Base-by-base conservation (phyloP, 768 basidiomycete genomes). In the Tulasnella sp. region DNA sequence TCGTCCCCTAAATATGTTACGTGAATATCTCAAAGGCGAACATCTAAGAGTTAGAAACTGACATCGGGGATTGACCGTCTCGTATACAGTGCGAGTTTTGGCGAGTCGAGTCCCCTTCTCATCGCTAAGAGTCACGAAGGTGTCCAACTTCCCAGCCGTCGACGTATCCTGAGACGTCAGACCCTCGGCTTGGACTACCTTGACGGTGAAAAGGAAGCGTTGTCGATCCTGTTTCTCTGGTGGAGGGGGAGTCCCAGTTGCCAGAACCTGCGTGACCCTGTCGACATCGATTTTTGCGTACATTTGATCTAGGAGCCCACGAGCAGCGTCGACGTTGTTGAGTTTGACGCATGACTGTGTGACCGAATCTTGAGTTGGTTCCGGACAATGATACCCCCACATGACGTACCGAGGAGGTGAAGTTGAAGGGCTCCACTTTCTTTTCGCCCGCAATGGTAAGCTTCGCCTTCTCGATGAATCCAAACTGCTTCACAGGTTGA, bases 61-160 rank as follows among this genome's bases (percentile, higher is more conserved):
- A 92, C 91, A 98, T 73, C 92, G 79, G n/a, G 94, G 94, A 66
- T 80, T 81, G 41, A 87, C 70, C 1, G 83, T 82, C 71, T 97
- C 94, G 66, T 97, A 94, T 49, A 98, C 89, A 27, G 93, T 97
- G 49, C 96, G 79, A 8, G 94, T 98, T 75, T 96, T 97, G 22
- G 90, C 92, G 49, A 93, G 71, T 8, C 92, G 82, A 65, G 85
- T 82, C 1, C 94, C 93, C 21, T 81, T 82, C 68, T 93, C 89
- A 66, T 99, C 92, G 64, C 91, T 94, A 30, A 99, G 77, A 10
- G 92, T 97, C 55, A 96, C 85, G 64, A 94, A 98, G 0, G 89
- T 90, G 70, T 94, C 92, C 60, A 92, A 73, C 66, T 76, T 83
- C n/a, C 84, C 80, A n/a, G 79, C 83, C 10, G 86, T 82, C 62